Evolutionary conservation across 2,329 filamentous ascomycete genomes (phyloP), one percentile per base, ranked within the genome.

Genomic region (Lecanoromycetidae sp.): DNA sequence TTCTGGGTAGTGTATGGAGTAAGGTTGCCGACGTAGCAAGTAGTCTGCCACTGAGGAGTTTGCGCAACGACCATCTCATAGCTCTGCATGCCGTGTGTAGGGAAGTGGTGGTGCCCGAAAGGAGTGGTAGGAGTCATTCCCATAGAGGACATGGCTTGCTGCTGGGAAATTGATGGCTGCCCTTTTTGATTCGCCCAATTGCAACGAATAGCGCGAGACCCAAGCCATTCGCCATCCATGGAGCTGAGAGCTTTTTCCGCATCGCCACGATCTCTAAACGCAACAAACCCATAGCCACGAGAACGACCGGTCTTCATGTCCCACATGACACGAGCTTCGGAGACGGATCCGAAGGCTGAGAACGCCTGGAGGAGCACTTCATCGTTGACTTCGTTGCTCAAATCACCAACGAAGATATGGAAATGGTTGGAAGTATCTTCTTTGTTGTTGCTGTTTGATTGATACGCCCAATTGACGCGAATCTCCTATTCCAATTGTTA

Each of bases 101-200:
- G 91, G 71, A 96, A 98, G 63, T 96, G 90, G 63, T 98, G 91
- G 63, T 94, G 88, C 27, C 90, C 91, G 60, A 88, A 98, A 10
- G 90, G 87, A 38, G 88, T 95, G 25, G 90, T 94, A 4, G 91
- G 91, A 22, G 90, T 94, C 83, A 98, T 88, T 62, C 91, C 91
- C 86, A 96, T 94, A 50, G 87, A 84, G 53, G 83, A 83, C 87
- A 98, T 91, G 30, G 87, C 87, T 67, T 94, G 87, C 69, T 96
- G 91, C 70, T 98, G 90, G 40, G 88, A 87, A 66, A 96, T 95
- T 2, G 91, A 96, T 48, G 91, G 91, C 62, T 98, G 91, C n/a
- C 91, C 91, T 74, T 98, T 98, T 63, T 98, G 91, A 71, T 98
- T 98, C 52, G 91, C 91, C 91, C 91, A 98, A 74, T 98, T 98